Percentiles rank a stretch among this genome's conserved stretches.
phyloP scores from a whole-genome alignment of 169 alveolate species.

The Eimeria tenella region DNA sequence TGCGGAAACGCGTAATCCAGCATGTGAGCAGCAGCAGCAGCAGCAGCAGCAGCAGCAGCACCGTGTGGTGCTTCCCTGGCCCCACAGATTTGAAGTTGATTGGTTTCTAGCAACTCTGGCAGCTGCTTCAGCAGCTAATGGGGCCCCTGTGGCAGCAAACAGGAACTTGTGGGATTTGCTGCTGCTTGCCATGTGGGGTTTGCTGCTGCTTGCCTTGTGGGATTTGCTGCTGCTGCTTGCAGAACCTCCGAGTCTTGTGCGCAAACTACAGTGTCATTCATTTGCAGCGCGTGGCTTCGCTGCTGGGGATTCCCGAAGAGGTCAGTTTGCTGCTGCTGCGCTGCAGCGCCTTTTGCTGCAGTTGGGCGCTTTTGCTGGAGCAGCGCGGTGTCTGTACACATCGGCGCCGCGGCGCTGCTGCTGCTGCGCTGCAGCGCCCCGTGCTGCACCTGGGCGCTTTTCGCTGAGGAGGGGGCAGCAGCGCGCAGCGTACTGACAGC shows the following conservation, averaged over 20 bases:
- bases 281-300: conserved; percentile 40
- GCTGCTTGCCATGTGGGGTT: background rate
- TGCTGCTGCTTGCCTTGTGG: background rate
- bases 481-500: too few species aligned
- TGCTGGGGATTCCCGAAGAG: conserved; percentile 26
- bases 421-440: too few species aligned
- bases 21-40: conserved; percentile 36
- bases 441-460: too few species aligned
- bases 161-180: background rate
- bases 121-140: too few species aligned
- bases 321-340: background rate
- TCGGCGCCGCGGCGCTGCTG: too few species aligned
- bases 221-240: background rate
- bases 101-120: too few species aligned
- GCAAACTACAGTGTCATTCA: conserved; percentile 39
- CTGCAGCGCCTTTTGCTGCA: background rate
- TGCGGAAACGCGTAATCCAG: conserved; percentile 71
- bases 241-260: conserved; percentile 32
- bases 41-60: too few species aligned
- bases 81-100: too few species aligned
- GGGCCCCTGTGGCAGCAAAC: too few species aligned
- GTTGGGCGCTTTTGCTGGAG: background rate
- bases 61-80: too few species aligned
- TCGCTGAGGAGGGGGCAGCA: too few species aligned
- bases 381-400: background rate